A percentile compares a stretch with the other conserved stretches of the same genome.
phyloP scores from a whole-genome alignment of 805 yeast genomes.

The Yarrowia divulgata region DNA sequence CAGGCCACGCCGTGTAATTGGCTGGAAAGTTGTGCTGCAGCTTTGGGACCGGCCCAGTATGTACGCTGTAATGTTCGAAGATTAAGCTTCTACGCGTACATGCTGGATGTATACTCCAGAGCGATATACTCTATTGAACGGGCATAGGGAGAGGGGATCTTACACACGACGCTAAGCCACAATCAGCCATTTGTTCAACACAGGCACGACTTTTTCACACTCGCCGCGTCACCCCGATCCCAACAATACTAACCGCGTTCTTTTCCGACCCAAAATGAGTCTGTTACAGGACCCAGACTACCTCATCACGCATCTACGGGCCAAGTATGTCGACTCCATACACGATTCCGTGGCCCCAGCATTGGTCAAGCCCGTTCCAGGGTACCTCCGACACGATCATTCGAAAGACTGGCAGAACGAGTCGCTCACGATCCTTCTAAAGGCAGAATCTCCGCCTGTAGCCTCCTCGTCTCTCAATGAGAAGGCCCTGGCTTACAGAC shows the following conservation, averaged over 20 bases:
- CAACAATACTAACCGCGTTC: neutral
- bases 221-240: neutral
- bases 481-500: slow-evolving; percentile 17
- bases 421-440: slow-evolving; percentile 26
- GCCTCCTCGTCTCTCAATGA: slow-evolving; percentile 42
- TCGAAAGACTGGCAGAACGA: slow-evolving; percentile 33
- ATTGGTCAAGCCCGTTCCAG: slow-evolving; percentile 44
- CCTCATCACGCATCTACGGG: slow-evolving; percentile 48
- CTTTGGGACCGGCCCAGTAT: slow-evolving; percentile 22
- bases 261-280: slow-evolving; percentile 8
- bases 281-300: slow-evolving; percentile 43
- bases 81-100: slow-evolving; percentile 5
- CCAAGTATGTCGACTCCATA: slow-evolving; percentile 46
- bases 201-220: slow-evolving; percentile 1
- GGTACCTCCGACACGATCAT: slow-evolving; percentile 34
- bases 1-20: slow-evolving; percentile 27
- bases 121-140: slow-evolving; percentile 35
- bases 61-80: slow-evolving; percentile 1
- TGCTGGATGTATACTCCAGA: slow-evolving; percentile 22
- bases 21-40: slow-evolving; percentile 38
- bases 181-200: slow-evolving; percentile 2
- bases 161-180: slow-evolving; percentile 1
- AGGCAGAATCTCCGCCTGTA: slow-evolving; percentile 46
- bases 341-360: slow-evolving; percentile 47
- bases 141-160: slow-evolving; percentile 40